A percentile compares a stretch with the other conserved stretches of the same genome.
phyloP scores from a whole-genome alignment of 2,329 filamentous ascomycete genomes.

The Phyllosticta citriasiana region DNA sequence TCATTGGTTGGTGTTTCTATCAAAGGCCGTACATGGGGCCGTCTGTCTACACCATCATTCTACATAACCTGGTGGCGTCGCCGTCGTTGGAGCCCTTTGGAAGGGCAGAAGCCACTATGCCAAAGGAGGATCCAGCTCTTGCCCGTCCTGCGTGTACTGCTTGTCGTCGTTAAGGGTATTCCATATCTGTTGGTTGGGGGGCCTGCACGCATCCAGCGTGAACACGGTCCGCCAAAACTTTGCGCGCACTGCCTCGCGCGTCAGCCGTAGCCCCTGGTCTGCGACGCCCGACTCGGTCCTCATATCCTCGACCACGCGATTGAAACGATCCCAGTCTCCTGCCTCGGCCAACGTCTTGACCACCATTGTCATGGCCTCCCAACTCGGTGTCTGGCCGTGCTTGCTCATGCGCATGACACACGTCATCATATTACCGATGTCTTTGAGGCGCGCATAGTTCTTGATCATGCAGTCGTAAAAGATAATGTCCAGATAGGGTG shows the following conservation, averaged over 20 bases:
- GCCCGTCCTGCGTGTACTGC: neutral
- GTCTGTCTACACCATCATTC: neutral
- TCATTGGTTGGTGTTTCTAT: neutral
- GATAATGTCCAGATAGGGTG: constrained; percentile 38
- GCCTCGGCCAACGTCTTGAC: constrained; percentile 28
- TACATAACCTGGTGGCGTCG: neutral
- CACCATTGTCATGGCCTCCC: constrained; percentile 29
- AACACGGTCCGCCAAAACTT: constrained; percentile 1
- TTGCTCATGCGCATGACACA: constrained; percentile 30
- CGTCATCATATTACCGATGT: constrained; percentile 36
- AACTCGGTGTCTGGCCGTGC: constrained; percentile 33
- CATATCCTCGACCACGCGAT: neutral
- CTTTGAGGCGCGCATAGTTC: constrained; percentile 50
- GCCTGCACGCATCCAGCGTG: neutral
- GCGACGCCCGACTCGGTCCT: neutral
- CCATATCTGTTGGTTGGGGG: neutral
- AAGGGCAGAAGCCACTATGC: neutral
- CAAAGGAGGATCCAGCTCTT: neutral
- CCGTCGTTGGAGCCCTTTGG: neutral
- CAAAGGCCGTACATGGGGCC: neutral
- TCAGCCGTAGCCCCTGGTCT: neutral
- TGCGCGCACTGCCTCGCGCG: neutral
- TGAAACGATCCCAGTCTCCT: constrained; percentile 18
- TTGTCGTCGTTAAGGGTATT: neutral
- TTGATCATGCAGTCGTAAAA: constrained; percentile 64